Conservation (phyloP, 2,329 filamentous ascomycete species). For the Sphaerulina musiva region DNA sequence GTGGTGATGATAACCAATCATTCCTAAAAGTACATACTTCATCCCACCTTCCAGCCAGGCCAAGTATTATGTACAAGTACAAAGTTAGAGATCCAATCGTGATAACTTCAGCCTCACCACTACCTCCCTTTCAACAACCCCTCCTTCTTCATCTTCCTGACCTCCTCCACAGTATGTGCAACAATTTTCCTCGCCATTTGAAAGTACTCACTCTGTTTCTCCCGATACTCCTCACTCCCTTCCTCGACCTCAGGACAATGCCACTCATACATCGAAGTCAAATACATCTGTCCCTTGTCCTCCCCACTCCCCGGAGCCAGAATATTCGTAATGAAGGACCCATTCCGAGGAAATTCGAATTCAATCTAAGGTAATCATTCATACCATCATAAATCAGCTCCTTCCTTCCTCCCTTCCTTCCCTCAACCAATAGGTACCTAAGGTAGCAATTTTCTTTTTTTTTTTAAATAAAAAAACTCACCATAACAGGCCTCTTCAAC, state of each 20-base stretch:
- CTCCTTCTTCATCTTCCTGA: conserved; percentile 2
- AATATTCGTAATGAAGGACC: conserved; percentile 5
- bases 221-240: conserved; percentile 4
- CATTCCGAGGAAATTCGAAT: conserved; percentile 2
- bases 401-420: background rate
- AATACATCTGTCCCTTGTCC: background rate
- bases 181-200: conserved; percentile 3
- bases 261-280: conserved; percentile 7
- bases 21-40: background rate
- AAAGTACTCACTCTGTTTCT: conserved; percentile 1
- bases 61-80: too few species aligned
- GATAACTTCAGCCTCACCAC: too few species aligned
- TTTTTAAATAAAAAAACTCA: too few species aligned
- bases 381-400: background rate
- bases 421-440: too few species aligned
- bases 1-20: background rate
- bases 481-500: conserved; percentile 8
- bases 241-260: conserved; percentile 5
- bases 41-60: too few species aligned
- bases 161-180: background rate
- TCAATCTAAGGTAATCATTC: background rate
- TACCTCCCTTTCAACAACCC: background rate
- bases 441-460: too few species aligned
- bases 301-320: background rate
- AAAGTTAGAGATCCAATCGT: too few species aligned